Percentiles rank a stretch among this genome's conserved stretches.
These are phyloP conservation scores for Camellia lanceoleosa DNA, from an alignment of 148 eudicot species.

Conservation along the genomic window DNA sequence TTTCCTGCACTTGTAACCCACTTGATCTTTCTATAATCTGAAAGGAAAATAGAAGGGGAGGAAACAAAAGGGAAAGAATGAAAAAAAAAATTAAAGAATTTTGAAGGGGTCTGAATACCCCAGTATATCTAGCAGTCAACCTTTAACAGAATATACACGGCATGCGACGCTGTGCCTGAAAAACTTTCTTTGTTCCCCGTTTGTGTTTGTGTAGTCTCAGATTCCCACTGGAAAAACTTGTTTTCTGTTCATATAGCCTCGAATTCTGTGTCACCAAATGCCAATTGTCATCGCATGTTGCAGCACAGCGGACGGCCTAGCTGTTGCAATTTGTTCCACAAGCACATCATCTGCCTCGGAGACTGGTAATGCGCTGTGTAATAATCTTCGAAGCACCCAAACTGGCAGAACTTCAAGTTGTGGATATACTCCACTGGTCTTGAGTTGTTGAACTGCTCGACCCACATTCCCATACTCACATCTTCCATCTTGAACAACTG, in stretches of 20 bases:
- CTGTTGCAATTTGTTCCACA: constrained; percentile 30
- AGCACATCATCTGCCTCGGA: constrained; percentile 40
- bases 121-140: no score
- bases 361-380: constrained; percentile 42
- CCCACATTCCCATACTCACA: constrained; percentile 39
- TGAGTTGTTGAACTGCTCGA: constrained; percentile 28
- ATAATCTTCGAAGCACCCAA: constrained; percentile 32
- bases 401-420: constrained; percentile 38
- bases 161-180: no score
- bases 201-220: not conserved
- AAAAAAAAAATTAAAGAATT: no score
- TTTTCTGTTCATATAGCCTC: not conserved
- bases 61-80: no score
- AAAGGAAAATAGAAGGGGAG: no score
- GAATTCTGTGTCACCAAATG: not conserved
- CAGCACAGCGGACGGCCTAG: constrained; percentile 24
- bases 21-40: no score
- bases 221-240: not conserved
- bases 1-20: no score
- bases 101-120: no score
- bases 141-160: no score
- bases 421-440: constrained; percentile 29
- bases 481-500: constrained; percentile 44
- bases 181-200: no score
- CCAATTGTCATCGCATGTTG: constrained; percentile 21